Percentiles rank a stretch among this genome's conserved stretches.
Evolutionary conservation across 495 filamentous ascomycete species (phyloP).

Genomic region (Letharia lupina): DNA sequence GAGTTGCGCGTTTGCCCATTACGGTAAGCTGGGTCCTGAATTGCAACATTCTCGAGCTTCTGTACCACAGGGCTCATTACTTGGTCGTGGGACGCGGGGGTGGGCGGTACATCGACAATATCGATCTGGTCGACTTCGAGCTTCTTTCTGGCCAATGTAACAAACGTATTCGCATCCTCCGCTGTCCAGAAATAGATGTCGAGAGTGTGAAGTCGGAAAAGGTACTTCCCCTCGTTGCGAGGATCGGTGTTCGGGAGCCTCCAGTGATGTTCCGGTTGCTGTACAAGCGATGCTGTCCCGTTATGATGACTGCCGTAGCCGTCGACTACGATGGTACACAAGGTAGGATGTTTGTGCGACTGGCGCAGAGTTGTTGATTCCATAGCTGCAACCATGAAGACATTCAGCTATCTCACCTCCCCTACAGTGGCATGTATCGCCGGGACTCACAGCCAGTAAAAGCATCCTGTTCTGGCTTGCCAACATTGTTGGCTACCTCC

Average conservation of each 20-base stretch:
- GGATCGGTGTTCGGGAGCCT: constrained; percentile 65
- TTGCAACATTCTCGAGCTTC: constrained; percentile 71
- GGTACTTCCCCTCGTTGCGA: constrained; percentile 58
- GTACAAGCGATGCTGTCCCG: constrained; percentile 29
- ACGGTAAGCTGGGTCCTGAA: constrained; percentile 54
- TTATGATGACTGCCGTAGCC: constrained; percentile 32
- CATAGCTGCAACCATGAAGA: constrained; percentile 15
- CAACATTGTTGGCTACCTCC: constrained; percentile 83
- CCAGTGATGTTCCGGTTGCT: constrained; percentile 50
- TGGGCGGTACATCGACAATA: constrained; percentile 44
- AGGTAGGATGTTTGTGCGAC: constrained; percentile 68
- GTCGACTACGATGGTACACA: constrained; percentile 69
- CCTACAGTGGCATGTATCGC: not conserved
- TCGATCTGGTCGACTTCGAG: constrained; percentile 53
- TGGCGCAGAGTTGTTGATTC: constrained; percentile 22
- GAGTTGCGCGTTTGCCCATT: constrained; percentile 47
- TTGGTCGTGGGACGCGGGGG: constrained; percentile 39
- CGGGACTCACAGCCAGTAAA: constrained; percentile 65
- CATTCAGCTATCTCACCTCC: constrained; percentile 21
- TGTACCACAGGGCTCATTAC: constrained; percentile 74
- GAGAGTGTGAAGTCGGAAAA: constrained; percentile 69
- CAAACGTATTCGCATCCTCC: constrained; percentile 64
- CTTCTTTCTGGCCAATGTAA: constrained; percentile 54
- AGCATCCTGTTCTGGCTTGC: constrained; percentile 79
- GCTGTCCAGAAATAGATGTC: constrained; percentile 87